phyloP scores from a whole-genome alignment of 179 eudicot species.

The Nepenthes alata region DNA sequence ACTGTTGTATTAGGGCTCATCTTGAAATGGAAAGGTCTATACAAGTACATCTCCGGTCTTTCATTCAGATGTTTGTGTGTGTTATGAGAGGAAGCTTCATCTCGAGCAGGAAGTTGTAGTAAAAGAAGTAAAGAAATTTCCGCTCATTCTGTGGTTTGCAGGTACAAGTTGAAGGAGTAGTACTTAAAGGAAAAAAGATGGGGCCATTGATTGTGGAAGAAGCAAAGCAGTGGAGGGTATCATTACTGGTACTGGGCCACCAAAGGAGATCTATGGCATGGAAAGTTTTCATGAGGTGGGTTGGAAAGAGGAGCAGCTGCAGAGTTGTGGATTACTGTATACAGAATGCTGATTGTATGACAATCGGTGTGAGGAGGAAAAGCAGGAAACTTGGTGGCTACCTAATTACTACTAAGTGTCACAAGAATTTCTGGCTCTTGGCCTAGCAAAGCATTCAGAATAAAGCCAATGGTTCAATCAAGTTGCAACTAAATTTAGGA shows the following conservation, averaged over 20 bases:
- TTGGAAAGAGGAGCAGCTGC: conserved; percentile 23
- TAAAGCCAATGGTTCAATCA: too few species aligned
- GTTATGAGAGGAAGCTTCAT: too few species aligned
- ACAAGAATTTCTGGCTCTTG: conserved; percentile 81
- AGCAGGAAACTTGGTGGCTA: conserved; percentile 64
- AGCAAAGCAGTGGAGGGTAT: conserved; percentile 40
- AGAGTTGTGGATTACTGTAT: conserved; percentile 64
- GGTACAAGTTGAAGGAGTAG: conserved; percentile 60
- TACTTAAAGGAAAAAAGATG: conserved; percentile 52
- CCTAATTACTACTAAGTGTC: conserved; percentile 72
- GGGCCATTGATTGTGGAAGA: conserved; percentile 57
- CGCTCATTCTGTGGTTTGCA: conserved; percentile 6
- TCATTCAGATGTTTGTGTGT: too few species aligned
- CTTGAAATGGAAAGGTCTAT: too few species aligned
- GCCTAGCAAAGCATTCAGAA: conserved; percentile 22
- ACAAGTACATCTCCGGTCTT: too few species aligned
- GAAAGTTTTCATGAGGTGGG: conserved; percentile 42
- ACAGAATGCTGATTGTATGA: conserved; percentile 63
- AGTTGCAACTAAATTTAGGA: too few species aligned
- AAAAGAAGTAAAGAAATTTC: background rate
- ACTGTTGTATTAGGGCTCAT: too few species aligned
- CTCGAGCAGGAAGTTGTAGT: too few species aligned
- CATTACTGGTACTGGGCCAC: conserved; percentile 63
- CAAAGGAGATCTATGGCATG: conserved; percentile 39
- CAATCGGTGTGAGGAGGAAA: conserved; percentile 71